Evolutionary conservation across 208 protist genomes (phyloP).

Genomic region (Trypanosomatidae sp.): DNA sequence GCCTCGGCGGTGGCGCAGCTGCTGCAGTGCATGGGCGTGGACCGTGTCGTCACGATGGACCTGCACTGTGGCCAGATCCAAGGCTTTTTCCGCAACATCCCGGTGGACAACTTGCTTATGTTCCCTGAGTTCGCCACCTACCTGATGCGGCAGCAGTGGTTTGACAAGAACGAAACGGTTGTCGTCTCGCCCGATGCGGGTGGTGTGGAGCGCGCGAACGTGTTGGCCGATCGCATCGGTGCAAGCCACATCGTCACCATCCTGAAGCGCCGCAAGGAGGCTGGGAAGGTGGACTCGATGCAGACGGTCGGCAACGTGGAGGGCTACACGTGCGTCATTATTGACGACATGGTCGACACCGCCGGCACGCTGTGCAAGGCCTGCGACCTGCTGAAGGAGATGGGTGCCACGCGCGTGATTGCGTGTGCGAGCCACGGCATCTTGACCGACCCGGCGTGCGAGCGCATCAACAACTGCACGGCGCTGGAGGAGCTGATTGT

Average conservation of each 20-base stretch:
- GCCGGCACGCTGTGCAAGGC: constrained; percentile 95
- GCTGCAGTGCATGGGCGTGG: constrained; percentile 92
- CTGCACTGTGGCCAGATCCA: constrained; percentile 96
- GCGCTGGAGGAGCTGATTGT: constrained; percentile 92
- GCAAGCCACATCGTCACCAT: constrained; percentile 92
- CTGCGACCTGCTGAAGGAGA: constrained; percentile 84
- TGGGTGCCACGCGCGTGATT: constrained; percentile 92
- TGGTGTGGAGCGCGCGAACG: constrained; percentile 94
- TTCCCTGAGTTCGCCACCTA: constrained; percentile 91
- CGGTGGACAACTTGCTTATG: constrained; percentile 94
- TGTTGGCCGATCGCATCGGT: constrained; percentile 83
- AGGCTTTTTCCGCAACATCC: constrained; percentile 96
- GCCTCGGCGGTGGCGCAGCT: constrained; percentile 94
- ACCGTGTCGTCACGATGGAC: constrained; percentile 95
- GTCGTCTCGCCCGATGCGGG: constrained; percentile 97
- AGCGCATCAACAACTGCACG: constrained; percentile 87
- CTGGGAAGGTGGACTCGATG: constrained; percentile 93
- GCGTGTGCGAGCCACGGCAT: constrained; percentile 96
- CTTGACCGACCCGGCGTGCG: constrained; percentile 88
- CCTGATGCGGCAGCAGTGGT: constrained; percentile 81
- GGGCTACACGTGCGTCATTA: constrained; percentile 94
- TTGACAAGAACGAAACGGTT: constrained; percentile 72
- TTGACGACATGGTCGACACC: constrained; percentile 98
- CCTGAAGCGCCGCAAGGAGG: constrained; percentile 90
- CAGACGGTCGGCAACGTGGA: constrained; percentile 95